Percentiles rank a stretch among this genome's conserved stretches.
Evolutionary conservation across 805 yeast genomes (phyloP).

Genomic region (Metschnikowia arizonensis): DNA sequence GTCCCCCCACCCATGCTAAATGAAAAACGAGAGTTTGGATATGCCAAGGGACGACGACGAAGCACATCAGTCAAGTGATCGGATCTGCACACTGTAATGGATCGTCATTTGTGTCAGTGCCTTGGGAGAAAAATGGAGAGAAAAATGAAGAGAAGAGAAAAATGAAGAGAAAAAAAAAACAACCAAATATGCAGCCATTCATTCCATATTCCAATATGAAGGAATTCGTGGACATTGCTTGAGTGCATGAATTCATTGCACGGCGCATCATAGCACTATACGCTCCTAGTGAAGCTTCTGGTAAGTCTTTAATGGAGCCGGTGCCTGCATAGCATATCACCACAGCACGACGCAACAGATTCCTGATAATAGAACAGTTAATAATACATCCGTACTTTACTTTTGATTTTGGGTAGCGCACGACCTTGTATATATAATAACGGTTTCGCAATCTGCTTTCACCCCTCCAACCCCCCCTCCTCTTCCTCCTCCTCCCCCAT

Average conservation of each 20-base stretch:
- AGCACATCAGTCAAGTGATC: background rate
- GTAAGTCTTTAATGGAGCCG: conserved; percentile 6
- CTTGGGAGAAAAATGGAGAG: too few species aligned
- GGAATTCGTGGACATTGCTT: background rate
- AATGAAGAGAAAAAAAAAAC: too few species aligned
- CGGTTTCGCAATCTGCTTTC: too few species aligned
- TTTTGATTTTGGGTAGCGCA: too few species aligned
- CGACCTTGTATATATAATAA: too few species aligned
- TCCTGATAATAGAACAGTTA: background rate
- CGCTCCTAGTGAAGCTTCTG: conserved; percentile 6
- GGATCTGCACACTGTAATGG: background rate
- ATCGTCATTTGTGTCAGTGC: too few species aligned
- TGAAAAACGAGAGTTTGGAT: background rate
- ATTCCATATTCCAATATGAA: too few species aligned
- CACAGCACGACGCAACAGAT: conserved; percentile 5
- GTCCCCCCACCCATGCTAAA: too few species aligned
- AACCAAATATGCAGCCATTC: too few species aligned
- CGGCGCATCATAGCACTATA: background rate
- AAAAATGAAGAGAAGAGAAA: too few species aligned
- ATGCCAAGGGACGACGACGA: background rate
- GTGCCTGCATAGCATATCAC: conserved; percentile 1
- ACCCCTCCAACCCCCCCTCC: too few species aligned
- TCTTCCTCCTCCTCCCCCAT: background rate
- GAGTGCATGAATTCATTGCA: background rate
- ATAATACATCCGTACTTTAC: too few species aligned